These are phyloP conservation scores for Diaporthe sp. DNA, from an alignment of 2,329 filamentous ascomycete genomes.

Conservation along the genomic window DNA sequence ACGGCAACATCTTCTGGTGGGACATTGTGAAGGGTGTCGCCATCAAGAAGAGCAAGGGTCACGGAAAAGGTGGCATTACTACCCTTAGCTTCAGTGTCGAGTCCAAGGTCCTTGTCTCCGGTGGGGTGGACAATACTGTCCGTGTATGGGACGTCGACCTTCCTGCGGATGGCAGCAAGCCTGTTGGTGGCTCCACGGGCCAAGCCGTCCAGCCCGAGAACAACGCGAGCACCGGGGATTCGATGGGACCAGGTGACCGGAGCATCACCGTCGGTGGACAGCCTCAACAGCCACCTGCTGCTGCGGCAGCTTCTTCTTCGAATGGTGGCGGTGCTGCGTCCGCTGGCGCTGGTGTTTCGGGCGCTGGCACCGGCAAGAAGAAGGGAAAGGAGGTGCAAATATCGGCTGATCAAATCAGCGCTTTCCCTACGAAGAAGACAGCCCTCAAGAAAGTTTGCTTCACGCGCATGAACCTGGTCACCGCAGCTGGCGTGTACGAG, in stretches of 20 bases:
- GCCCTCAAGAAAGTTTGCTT: conserved; percentile 94
- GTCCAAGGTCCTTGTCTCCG: conserved; percentile 88
- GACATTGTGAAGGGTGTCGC: conserved; percentile 87
- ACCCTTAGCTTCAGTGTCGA: conserved; percentile 94
- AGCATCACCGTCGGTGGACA: conserved; percentile 55
- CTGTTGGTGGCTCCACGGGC: conserved; percentile 37
- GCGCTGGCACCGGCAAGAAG: conserved; percentile 65
- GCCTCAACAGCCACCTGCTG: conserved; percentile 32
- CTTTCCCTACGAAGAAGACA: conserved; percentile 95
- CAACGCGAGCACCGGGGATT: conserved; percentile 48
- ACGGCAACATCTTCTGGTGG: conserved; percentile 94
- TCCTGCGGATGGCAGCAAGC: conserved; percentile 71
- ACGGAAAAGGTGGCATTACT: conserved; percentile 93
- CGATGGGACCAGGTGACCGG: conserved; percentile 45
- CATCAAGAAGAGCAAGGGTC: conserved; percentile 92
- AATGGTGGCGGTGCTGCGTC: conserved; percentile 46
- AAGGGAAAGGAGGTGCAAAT: conserved; percentile 91
- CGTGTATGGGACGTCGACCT: conserved; percentile 92
- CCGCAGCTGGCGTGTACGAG: conserved; percentile 81
- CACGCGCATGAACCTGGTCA: conserved; percentile 92
- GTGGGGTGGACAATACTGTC: conserved; percentile 91
- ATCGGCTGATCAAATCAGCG: conserved; percentile 92
- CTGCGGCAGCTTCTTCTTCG: conserved; percentile 52
- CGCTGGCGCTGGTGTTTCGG: conserved; percentile 42
- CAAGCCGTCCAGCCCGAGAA: conserved; percentile 42